Conservation (phyloP, 1,284 basidiomycete species). For the Singerocomus inundabilis region DNA sequence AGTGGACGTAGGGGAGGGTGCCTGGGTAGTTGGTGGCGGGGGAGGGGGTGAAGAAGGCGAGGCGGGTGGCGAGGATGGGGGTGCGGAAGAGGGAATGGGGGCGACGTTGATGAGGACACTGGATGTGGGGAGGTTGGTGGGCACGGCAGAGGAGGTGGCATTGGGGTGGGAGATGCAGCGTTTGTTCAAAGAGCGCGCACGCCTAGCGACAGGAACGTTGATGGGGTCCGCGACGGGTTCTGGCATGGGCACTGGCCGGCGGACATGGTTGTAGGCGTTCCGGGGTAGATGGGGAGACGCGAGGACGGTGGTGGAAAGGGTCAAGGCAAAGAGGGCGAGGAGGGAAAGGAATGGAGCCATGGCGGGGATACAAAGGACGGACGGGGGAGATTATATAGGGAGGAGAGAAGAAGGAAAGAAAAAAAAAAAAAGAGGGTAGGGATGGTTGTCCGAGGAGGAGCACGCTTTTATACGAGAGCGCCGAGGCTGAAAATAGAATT, state of each 20-base stretch:
- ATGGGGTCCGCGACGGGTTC: conserved; percentile 24
- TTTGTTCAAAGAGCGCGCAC: conserved; percentile 40
- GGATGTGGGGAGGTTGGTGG: neutral
- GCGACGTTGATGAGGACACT: conserved; percentile 17
- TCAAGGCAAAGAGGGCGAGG: conserved; percentile 45
- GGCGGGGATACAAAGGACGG: conserved; percentile 4
- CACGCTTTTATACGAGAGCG: too few relatives aligned
- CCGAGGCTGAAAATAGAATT: too few relatives aligned
- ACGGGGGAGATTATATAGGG: conserved; percentile 7
- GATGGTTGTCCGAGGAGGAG: too few relatives aligned
- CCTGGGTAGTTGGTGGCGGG: neutral
- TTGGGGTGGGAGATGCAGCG: conserved; percentile 38
- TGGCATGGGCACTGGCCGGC: conserved; percentile 34
- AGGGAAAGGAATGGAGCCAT: conserved; percentile 50
- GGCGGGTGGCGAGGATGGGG: neutral
- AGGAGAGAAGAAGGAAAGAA: too few relatives aligned
- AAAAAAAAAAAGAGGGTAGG: neutral
- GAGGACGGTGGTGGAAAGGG: conserved; percentile 44
- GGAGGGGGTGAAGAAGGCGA: neutral
- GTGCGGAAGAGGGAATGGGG: neutral
- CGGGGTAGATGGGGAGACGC: conserved; percentile 45
- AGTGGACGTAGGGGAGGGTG: conserved; percentile 11
- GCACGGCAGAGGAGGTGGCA: conserved; percentile 6
- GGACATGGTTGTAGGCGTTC: conserved; percentile 30
- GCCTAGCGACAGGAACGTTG: conserved; percentile 13